Conservation (phyloP, 1,284 basidiomycete species). For the Heterobasidion irregulare region DNA sequence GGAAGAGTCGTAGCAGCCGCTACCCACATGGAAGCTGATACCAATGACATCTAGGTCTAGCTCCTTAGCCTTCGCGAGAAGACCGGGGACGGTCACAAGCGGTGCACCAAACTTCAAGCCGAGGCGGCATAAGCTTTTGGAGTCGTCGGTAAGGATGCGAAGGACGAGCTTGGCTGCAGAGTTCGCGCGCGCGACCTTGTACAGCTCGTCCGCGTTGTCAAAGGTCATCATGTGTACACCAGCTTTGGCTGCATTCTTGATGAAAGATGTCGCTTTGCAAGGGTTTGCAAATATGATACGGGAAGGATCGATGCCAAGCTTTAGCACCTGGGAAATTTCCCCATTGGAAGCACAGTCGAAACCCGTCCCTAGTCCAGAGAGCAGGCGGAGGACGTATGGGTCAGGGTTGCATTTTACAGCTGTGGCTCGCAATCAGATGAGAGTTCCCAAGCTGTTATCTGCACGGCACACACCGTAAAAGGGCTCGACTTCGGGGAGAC, state of each 20-base stretch:
- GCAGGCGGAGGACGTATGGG: conserved; percentile 84
- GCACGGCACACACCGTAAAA: conserved; percentile 68
- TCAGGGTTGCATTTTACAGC: conserved; percentile 98
- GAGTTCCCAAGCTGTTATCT: not conserved
- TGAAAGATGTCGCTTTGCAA: conserved; percentile 94
- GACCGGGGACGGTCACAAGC: conserved; percentile 70
- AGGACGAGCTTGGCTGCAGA: conserved; percentile 84
- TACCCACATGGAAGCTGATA: conserved; percentile 97
- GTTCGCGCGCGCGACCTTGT: conserved; percentile 85
- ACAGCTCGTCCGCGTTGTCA: conserved; percentile 96
- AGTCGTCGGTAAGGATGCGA: conserved; percentile 96
- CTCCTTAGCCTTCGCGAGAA: conserved; percentile 76
- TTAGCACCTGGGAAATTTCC: conserved; percentile 83
- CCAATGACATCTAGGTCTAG: conserved; percentile 86
- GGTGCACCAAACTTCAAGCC: conserved; percentile 98
- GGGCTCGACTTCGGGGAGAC: conserved; percentile 82
- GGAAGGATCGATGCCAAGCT: conserved; percentile 63
- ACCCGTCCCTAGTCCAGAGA: conserved; percentile 84
- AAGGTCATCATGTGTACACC: conserved; percentile 96
- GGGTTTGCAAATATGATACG: conserved; percentile 98
- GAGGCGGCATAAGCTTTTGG: conserved; percentile 88
- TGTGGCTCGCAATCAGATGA: conserved; percentile 22
- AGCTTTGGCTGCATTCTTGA: conserved; percentile 73
- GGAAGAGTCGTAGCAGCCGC: conserved; percentile 89
- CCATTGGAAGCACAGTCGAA: conserved; percentile 99